Percentiles rank a stretch among this genome's conserved stretches.
Conservation (phyloP, 2,329 filamentous ascomycete species). For the Didymella segeticola region DNA sequence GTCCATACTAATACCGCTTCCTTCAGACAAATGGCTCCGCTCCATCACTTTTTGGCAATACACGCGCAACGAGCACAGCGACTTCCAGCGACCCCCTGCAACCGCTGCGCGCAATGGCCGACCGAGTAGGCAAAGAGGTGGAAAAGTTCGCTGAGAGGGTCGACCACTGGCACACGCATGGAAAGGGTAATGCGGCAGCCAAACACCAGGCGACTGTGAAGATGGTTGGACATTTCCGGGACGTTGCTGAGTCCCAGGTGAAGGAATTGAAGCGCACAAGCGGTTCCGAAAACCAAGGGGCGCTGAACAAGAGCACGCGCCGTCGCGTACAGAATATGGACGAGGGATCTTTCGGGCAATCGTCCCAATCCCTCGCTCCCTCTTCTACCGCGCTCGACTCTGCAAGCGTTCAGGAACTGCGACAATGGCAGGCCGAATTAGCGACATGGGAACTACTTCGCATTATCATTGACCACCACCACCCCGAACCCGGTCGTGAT, state of each 20-base stretch:
- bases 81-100: constrained; percentile 57
- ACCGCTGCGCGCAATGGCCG: constrained; percentile 68
- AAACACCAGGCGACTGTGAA: constrained; percentile 60
- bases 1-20: not conserved
- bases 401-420: constrained; percentile 58
- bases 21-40: constrained; percentile 21
- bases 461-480: constrained; percentile 74
- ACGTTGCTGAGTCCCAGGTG: constrained; percentile 60
- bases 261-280: constrained; percentile 54
- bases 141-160: constrained; percentile 85
- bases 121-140: constrained; percentile 78
- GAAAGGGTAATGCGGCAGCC: constrained; percentile 47
- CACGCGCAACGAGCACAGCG: constrained; percentile 23
- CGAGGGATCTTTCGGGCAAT: constrained; percentile 27
- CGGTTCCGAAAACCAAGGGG: constrained; percentile 47
- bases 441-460: constrained; percentile 90
- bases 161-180: constrained; percentile 67
- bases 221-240: constrained; percentile 52
- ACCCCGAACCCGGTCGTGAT: constrained; percentile 49
- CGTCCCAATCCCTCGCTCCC: constrained; percentile 25
- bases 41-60: constrained; percentile 20
- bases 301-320: constrained; percentile 40
- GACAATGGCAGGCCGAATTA: constrained; percentile 78
- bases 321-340: constrained; percentile 43
- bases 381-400: constrained; percentile 31